Conservation (phyloP, 2,329 filamentous ascomycete species). For the Ophiostoma fasciatum region DNA sequence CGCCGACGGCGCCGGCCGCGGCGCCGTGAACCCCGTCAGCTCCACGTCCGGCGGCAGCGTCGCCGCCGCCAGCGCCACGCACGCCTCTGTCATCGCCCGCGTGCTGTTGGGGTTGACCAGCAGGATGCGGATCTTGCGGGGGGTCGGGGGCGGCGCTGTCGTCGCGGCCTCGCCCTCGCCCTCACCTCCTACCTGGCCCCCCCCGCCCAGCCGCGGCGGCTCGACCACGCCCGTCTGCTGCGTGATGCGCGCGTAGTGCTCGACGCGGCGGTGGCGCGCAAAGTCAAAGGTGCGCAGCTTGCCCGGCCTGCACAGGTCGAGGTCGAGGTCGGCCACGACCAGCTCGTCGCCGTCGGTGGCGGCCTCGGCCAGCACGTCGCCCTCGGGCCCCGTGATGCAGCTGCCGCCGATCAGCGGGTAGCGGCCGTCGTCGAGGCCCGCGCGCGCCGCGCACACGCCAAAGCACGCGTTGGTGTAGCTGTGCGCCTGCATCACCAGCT, state of each 20-base stretch:
- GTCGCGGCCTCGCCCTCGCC: background rate
- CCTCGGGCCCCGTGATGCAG: slow-evolving; percentile 25
- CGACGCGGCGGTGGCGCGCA: slow-evolving; percentile 11
- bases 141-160: background rate
- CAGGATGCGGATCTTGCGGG: slow-evolving; percentile 10
- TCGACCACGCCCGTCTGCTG: slow-evolving; percentile 14
- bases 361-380: slow-evolving; percentile 32
- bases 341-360: slow-evolving; percentile 32
- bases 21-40: slow-evolving; percentile 11
- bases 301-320: slow-evolving; percentile 9
- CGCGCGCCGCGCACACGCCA: slow-evolving; percentile 30
- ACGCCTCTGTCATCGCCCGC: slow-evolving; percentile 9
- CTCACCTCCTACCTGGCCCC: too few species aligned
- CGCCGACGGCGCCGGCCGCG: slow-evolving; percentile 8
- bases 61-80: slow-evolving; percentile 7
- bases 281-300: slow-evolving; percentile 12
- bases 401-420: slow-evolving; percentile 29
- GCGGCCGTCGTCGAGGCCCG: slow-evolving; percentile 33
- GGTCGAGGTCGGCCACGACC: slow-evolving; percentile 10
- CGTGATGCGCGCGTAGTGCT: slow-evolving; percentile 23
- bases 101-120: slow-evolving; percentile 12
- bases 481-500: slow-evolving; percentile 32
- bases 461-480: slow-evolving; percentile 38
- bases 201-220: slow-evolving; percentile 4
- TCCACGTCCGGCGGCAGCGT: slow-evolving; percentile 10